phyloP scores from a whole-genome alignment of 2,329 filamentous ascomycete species.

The Fusarium scirpi region DNA sequence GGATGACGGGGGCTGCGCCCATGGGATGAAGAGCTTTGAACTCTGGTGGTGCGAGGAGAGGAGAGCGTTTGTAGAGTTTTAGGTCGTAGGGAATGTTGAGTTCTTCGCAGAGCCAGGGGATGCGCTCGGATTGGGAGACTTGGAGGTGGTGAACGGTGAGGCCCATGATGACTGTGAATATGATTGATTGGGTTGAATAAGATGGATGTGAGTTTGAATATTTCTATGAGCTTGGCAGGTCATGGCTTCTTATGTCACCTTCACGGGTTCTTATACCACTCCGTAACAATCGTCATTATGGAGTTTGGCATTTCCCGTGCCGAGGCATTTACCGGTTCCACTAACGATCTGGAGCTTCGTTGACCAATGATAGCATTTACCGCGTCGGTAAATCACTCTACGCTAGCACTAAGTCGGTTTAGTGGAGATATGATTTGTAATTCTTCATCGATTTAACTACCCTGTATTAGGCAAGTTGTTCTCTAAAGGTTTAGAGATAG shows the following conservation, averaged over 20 bases:
- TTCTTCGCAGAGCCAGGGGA: constrained; percentile 75
- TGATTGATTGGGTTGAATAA: too few relatives aligned
- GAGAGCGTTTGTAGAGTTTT: constrained; percentile 36
- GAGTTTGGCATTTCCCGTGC: constrained; percentile 4
- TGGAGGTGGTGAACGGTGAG: constrained; percentile 66
- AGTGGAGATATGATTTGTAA: not conserved
- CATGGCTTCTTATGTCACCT: constrained; percentile 14
- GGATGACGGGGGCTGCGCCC: constrained; percentile 70
- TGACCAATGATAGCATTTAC: constrained; percentile 18
- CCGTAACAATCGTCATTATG: constrained; percentile 8
- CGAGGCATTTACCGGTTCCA: constrained; percentile 30
- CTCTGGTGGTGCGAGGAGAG: constrained; percentile 39
- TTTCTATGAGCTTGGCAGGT: accelerated
- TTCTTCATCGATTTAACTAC: not conserved
- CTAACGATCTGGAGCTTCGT: accelerated
- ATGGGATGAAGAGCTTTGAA: constrained; percentile 55
- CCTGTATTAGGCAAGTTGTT: not conserved
- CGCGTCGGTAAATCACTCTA: constrained; percentile 14
- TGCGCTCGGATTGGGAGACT: constrained; percentile 71
- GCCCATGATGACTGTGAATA: constrained; percentile 18
- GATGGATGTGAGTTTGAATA: too few relatives aligned
- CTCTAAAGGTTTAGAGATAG: accelerated
- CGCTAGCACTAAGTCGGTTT: not conserved
- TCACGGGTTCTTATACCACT: too few relatives aligned
- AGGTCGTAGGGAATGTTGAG: constrained; percentile 64